These are phyloP conservation scores for Melaleuca alternifolia DNA, from an alignment of 345 rosid genomes.

Conservation along the genomic window DNA sequence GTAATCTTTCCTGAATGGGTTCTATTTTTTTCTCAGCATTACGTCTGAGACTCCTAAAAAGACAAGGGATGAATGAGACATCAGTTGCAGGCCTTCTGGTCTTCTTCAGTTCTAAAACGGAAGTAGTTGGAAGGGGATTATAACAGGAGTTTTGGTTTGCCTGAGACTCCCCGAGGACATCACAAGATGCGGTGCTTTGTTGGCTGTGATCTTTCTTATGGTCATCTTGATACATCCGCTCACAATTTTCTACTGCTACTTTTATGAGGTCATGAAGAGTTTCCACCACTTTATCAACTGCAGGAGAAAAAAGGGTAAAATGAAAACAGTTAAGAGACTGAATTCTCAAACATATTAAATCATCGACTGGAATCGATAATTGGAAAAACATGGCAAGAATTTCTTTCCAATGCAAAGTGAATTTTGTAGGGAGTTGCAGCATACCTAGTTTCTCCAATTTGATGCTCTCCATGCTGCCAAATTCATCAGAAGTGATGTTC, in stretches of 20 bases:
- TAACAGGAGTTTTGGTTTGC: background rate
- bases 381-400: background rate
- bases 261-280: conserved; percentile 40
- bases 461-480: background rate
- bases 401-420: background rate
- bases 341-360: background rate
- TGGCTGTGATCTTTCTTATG: conserved; percentile 8
- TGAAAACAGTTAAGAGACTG: background rate
- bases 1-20: background rate
- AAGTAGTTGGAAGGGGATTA: background rate
- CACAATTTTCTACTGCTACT: conserved; percentile 2
- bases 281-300: conserved; percentile 47
- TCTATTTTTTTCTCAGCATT: background rate
- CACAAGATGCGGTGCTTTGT: background rate
- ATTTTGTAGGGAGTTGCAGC: background rate
- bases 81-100: background rate
- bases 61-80: background rate
- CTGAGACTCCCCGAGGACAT: background rate
- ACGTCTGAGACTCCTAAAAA: background rate
- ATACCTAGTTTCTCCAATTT: background rate
- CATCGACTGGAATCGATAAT: background rate
- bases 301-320: background rate
- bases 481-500: background rate
- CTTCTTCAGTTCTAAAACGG: background rate
- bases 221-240: conserved; percentile 1